Conservation (phyloP, 2,329 filamentous ascomycete species). For the Claviceps sp. region DNA sequence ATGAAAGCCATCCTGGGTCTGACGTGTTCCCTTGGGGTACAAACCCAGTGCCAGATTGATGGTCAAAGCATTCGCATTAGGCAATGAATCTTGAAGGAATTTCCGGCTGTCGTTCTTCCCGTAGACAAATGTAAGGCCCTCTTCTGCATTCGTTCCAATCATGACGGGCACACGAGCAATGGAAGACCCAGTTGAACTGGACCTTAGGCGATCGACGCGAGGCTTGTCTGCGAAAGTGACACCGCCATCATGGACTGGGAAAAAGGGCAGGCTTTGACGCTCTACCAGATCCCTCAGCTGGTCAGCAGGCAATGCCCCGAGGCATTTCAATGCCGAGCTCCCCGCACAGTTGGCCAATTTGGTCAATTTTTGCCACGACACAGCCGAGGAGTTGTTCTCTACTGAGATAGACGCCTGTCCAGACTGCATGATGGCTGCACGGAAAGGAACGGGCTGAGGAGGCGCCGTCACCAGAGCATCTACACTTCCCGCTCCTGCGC, state of each 20-base stretch:
- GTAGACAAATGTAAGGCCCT: conserved; percentile 1
- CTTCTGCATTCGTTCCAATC: conserved; percentile 1
- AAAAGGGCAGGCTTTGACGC: not conserved
- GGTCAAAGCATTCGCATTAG: not conserved
- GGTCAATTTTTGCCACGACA: not conserved
- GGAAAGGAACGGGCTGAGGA: not conserved
- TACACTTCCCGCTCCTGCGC: conserved; percentile 40
- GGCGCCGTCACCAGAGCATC: conserved; percentile 1
- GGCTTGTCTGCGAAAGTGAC: not conserved
- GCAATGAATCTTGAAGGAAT: not conserved
- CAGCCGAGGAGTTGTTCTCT: not conserved
- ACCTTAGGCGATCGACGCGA: not conserved
- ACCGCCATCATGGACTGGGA: not conserved
- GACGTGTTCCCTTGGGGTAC: not conserved
- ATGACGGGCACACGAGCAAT: conserved; percentile 3
- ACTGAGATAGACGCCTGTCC: not conserved
- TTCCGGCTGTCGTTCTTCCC: not conserved
- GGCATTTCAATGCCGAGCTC: not conserved
- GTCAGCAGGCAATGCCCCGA: not conserved
- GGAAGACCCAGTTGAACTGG: not conserved
- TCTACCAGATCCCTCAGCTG: not conserved
- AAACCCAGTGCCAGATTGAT: not conserved
- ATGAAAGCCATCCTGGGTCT: not conserved
- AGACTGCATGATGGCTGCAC: conserved; percentile 3
- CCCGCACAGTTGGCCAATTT: not conserved